Evolutionary conservation across 805 yeast genomes (phyloP).

Genomic region (Hanseniaspora thailandica): DNA sequence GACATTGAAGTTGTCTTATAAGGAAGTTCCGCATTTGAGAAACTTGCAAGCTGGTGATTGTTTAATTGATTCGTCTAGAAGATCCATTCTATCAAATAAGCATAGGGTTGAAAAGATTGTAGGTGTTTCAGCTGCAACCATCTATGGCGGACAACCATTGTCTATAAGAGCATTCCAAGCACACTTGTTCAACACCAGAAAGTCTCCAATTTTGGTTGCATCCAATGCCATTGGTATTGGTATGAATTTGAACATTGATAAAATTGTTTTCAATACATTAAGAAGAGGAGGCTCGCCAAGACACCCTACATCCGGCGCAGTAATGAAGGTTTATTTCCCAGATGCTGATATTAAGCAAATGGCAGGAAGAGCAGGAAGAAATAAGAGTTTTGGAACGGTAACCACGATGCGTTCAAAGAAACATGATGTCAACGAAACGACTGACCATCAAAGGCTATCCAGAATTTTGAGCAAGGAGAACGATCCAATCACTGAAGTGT

Average conservation of each 20-base stretch:
- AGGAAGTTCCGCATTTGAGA: slow-evolving; percentile 27
- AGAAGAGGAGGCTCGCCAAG: slow-evolving; percentile 69
- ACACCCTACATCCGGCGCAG: slow-evolving; percentile 34
- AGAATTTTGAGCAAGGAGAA: slow-evolving; percentile 42
- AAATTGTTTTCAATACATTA: slow-evolving; percentile 62
- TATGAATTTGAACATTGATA: slow-evolving; percentile 66
- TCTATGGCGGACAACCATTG: slow-evolving; percentile 93
- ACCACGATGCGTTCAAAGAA: slow-evolving; percentile 30
- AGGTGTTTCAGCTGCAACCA: slow-evolving; percentile 63
- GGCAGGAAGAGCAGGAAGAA: slow-evolving; percentile 94
- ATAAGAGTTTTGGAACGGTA: slow-evolving; percentile 24
- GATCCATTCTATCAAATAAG: slow-evolving; percentile 56
- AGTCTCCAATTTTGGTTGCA: slow-evolving; percentile 75
- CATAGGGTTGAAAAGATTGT: slow-evolving; percentile 56
- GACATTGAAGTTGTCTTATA: slow-evolving; percentile 44
- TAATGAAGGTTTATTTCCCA: slow-evolving; percentile 39
- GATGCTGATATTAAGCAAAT: slow-evolving; percentile 74
- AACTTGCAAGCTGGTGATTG: slow-evolving; percentile 65
- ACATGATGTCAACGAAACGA: slow-evolving; percentile 41
- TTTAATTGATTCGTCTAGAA: slow-evolving; percentile 73
- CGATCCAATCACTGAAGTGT: slow-evolving; percentile 45
- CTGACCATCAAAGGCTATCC: slow-evolving; percentile 37
- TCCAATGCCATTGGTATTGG: slow-evolving; percentile 99
- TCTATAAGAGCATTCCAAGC: slow-evolving; percentile 87
- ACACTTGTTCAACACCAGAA: slow-evolving; percentile 60